Percentiles rank a stretch among this genome's conserved stretches.
These are phyloP conservation scores for Echium plantagineum DNA, from an alignment of 257 asterid genomes.

Conservation along the genomic window DNA sequence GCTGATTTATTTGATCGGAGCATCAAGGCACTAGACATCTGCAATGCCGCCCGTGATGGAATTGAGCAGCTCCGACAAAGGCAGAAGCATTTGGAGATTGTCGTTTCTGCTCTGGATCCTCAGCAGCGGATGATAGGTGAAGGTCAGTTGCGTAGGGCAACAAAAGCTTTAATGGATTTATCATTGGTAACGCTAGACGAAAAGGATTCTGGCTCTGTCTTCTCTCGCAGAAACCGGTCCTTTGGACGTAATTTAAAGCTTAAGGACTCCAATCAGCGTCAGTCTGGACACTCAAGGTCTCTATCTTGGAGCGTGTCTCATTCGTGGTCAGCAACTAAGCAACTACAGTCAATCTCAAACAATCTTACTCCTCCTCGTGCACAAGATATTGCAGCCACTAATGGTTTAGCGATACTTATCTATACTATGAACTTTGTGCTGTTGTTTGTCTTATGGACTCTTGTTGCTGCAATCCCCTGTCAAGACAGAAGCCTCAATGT, in stretches of 20 bases:
- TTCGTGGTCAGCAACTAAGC: conserved; percentile 26
- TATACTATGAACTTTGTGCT: conserved; percentile 22
- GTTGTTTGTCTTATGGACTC: conserved; percentile 21
- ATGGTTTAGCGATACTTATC: conserved; percentile 18
- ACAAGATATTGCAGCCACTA: conserved; percentile 13
- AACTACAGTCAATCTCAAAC: conserved; percentile 23
- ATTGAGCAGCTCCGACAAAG: conserved; percentile 52
- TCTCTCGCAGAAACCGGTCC: conserved; percentile 18
- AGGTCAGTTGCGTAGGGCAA: conserved; percentile 71
- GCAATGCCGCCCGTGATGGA: conserved; percentile 69
- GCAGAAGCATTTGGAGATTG: conserved; percentile 62
- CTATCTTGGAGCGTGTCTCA: conserved; percentile 26
- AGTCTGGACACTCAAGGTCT: conserved; percentile 16
- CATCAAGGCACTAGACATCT: conserved; percentile 57
- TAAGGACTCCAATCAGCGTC: conserved; percentile 6
- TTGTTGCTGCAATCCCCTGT: conserved; percentile 28
- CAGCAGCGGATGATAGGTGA: conserved; percentile 47
- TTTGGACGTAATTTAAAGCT: conserved; percentile 14
- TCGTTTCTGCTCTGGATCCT: conserved; percentile 36
- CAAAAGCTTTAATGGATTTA: conserved; percentile 48
- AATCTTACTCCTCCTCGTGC: conserved; percentile 14
- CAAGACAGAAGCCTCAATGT: conserved; percentile 25
- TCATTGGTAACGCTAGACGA: conserved; percentile 42
- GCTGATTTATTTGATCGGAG: conserved; percentile 54
- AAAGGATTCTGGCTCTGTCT: conserved; percentile 11